Conservation (phyloP, 176 grass and related monocot species). For the Zizania latifolia region DNA sequence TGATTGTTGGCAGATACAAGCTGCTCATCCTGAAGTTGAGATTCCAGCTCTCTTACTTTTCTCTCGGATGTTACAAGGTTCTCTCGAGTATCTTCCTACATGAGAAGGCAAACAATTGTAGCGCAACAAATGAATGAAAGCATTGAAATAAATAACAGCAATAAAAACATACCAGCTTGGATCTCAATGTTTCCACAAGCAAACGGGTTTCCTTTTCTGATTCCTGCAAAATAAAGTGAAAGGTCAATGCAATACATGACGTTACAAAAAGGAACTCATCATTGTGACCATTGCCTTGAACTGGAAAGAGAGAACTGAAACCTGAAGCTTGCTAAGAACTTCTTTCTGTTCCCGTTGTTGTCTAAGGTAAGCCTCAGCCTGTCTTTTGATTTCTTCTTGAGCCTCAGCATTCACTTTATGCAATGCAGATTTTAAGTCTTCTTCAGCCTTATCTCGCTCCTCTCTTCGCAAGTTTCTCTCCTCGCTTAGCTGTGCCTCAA, state of each 20-base stretch:
- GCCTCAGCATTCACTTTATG: slow-evolving; percentile 61
- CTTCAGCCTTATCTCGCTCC: slow-evolving; percentile 75
- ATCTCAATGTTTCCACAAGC: slow-evolving; percentile 78
- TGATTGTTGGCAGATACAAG: slow-evolving; percentile 47
- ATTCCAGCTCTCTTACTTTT: slow-evolving; percentile 79
- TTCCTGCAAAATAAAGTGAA: slow-evolving; percentile 45
- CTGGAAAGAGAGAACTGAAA: slow-evolving; percentile 27
- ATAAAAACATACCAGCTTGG: slow-evolving; percentile 67
- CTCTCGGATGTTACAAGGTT: slow-evolving; percentile 86
- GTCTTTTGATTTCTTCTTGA: slow-evolving; percentile 75
- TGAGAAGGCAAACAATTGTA: slow-evolving; percentile 21
- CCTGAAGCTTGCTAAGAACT: slow-evolving; percentile 93
- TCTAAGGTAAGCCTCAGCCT: slow-evolving; percentile 53
- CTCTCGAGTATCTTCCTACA: slow-evolving; percentile 83
- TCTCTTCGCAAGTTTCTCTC: slow-evolving; percentile 87
- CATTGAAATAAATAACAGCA: background rate
- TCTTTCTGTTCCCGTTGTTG: slow-evolving; percentile 87
- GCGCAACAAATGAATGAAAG: slow-evolving; percentile 2
- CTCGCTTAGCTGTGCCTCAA: slow-evolving; percentile 74
- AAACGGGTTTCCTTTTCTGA: slow-evolving; percentile 82
- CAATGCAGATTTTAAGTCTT: slow-evolving; percentile 76
- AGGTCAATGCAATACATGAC: slow-evolving; percentile 6
- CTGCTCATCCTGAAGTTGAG: slow-evolving; percentile 72
- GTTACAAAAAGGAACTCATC: background rate
- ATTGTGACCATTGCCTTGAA: background rate